Conservation (phyloP, 257 asterid species). For the Solanum chmielewskii region DNA sequence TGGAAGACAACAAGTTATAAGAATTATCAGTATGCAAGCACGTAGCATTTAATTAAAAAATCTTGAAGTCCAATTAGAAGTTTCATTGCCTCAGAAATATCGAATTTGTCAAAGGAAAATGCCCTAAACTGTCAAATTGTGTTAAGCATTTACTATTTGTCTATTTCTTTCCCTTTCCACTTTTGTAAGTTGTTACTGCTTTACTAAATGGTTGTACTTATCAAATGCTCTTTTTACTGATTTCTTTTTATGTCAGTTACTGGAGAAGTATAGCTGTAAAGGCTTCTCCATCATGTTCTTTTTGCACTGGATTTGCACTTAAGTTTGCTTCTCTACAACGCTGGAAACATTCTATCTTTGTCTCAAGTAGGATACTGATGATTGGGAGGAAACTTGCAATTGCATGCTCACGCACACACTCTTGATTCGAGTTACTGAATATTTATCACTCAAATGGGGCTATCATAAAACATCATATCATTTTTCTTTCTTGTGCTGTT, state of each 20-base stretch:
- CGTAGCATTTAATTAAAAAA: background rate
- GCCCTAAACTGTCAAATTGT: background rate
- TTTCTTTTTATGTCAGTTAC: background rate
- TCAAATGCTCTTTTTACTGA: background rate
- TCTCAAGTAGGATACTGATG: background rate
- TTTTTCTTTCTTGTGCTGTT: background rate
- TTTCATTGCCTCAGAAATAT: background rate
- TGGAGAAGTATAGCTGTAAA: background rate
- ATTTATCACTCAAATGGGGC: background rate
- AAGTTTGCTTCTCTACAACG: background rate
- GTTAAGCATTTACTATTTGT: background rate
- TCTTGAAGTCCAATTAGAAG: background rate
- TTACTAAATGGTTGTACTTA: background rate
- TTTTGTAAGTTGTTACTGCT: background rate
- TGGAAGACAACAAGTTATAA: background rate
- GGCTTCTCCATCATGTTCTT: background rate
- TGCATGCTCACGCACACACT: background rate
- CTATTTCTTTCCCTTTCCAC: background rate
- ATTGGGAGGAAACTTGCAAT: background rate
- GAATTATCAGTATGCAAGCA: background rate
- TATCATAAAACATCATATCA: background rate
- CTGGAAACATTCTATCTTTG: background rate
- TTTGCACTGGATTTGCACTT: background rate
- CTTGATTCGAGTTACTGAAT: background rate
- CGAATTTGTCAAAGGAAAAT: background rate